Evolutionary conservation across 2,329 filamentous ascomycete genomes (phyloP).

Genomic region (Colletotrichum tropicale): DNA sequence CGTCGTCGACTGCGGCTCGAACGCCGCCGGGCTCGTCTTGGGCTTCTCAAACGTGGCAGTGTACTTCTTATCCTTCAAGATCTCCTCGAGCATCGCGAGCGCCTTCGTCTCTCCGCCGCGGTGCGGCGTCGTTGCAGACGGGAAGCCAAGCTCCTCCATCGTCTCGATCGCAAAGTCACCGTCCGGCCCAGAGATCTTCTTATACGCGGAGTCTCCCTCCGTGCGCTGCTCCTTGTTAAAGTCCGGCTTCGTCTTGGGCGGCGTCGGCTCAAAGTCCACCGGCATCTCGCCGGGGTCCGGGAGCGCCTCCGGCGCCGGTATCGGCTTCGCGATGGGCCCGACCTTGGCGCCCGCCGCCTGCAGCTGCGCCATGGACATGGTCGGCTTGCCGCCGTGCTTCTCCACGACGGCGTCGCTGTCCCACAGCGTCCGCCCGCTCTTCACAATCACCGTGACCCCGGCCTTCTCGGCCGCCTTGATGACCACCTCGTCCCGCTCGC

Average conservation of each 20-base stretch:
- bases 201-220: conserved; percentile 61
- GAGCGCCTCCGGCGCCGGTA: conserved; percentile 61
- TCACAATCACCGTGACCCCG: conserved; percentile 71
- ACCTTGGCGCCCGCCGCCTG: conserved; percentile 67
- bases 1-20: conserved; percentile 75
- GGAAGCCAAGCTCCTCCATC: conserved; percentile 72
- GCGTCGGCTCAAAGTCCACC: conserved; percentile 61
- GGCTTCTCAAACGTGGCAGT: conserved; percentile 79
- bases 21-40: conserved; percentile 74
- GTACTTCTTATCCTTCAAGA: conserved; percentile 68
- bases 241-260: conserved; percentile 57
- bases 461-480: conserved; percentile 63
- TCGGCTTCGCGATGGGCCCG: conserved; percentile 64
- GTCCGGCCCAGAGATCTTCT: conserved; percentile 66
- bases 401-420: conserved; percentile 74
- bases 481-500: conserved; percentile 66
- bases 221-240: conserved; percentile 63
- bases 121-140: conserved; percentile 68
- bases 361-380: conserved; percentile 75
- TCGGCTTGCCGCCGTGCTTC: conserved; percentile 70
- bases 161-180: conserved; percentile 74
- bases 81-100: conserved; percentile 59
- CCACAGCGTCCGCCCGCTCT: conserved; percentile 72
- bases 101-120: conserved; percentile 74
- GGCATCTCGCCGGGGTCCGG: conserved; percentile 70